Evolutionary conservation across 2,329 filamentous ascomycete genomes (phyloP).

Genomic region (Colletotrichum australisinense): DNA sequence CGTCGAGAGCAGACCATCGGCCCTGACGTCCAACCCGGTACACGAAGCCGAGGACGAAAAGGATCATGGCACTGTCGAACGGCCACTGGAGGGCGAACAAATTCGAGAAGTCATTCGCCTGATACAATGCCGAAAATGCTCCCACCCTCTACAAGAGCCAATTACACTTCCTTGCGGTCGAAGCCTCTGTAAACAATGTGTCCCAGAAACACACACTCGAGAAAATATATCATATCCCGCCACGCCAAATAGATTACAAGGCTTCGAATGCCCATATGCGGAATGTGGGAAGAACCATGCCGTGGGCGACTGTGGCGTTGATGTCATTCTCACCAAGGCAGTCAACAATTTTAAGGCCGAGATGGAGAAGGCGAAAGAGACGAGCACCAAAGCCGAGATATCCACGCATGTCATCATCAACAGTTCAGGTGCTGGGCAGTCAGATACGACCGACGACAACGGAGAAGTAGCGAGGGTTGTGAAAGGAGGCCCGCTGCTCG

Average conservation of each 20-base stretch:
- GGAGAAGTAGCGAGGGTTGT: conserved; percentile 50
- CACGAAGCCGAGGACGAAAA: conserved; percentile 36
- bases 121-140: conserved; percentile 83
- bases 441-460: conserved; percentile 48
- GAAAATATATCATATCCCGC: conserved; percentile 83
- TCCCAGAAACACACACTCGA: conserved; percentile 74
- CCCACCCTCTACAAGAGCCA: conserved; percentile 73
- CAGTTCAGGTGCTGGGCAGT: conserved; percentile 27
- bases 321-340: conserved; percentile 82
- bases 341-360: conserved; percentile 68
- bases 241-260: conserved; percentile 72
- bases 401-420: conserved; percentile 49
- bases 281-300: conserved; percentile 79
- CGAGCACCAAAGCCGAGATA: conserved; percentile 48
- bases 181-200: conserved; percentile 79
- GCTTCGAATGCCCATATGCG: conserved; percentile 79
- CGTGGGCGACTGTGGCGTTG: conserved; percentile 78
- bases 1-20: conserved; percentile 37
- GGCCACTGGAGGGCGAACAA: conserved; percentile 53
- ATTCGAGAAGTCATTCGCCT: conserved; percentile 76
- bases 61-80: conserved; percentile 34
- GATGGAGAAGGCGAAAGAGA: conserved; percentile 54
- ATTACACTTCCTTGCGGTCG: conserved; percentile 85
- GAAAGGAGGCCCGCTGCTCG: conserved; percentile 69
- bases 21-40: conserved; percentile 34